Evolutionary conservation across 2,329 filamentous ascomycete species (phyloP), one percentile per base, ranked within the genome.

Genomic region (Exophiala lecanii-corni): DNA sequence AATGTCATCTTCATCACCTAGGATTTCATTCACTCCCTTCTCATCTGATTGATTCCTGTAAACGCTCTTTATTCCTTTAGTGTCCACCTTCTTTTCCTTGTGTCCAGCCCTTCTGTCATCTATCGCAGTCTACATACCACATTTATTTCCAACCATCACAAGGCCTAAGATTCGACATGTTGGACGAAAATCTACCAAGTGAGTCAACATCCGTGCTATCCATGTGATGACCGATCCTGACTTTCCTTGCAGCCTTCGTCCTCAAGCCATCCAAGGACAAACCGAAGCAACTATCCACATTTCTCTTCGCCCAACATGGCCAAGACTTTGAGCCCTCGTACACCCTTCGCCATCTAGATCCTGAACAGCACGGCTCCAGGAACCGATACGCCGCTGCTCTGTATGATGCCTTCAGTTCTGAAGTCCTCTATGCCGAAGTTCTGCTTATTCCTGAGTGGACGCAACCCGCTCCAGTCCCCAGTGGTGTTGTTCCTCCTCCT

Each of bases 181-280:
- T 94, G 58, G 89, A 95, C 80, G 87, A 94, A 64, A 94, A 89
- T 65, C 79, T 96, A n/a, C 89, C 89, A 43, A 88, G 75, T 77
- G 56, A 50, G 61, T 55, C 15, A 16, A 55, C 34, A 9, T 15
- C 36, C 23, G 31, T 40, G 12, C 18, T 23, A 34, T 38, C 6
- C n/a, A n/a, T n/a, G n/a, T n/a, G n/a, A n/a, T n/a, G n/a, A n/a
- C n/a, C n/a, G n/a, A n/a, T n/a, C n/a, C n/a, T n/a, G n/a, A n/a
- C n/a, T n/a, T n/a, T n/a, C 23, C 23, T 26, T 6, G 7, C 6
- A 77, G 75, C 75, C 40, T 81, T 81, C 68, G 79, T 78, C 57
- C 66, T 81, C 51, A 79, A 78, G 57, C 62, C 69, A 5, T 71
- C 72, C 26, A 65, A 66, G 41, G 72, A 73, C 45, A 60, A 61